Percentiles rank a stretch among this genome's conserved stretches.
Evolutionary conservation across 306 rosid species (phyloP).

Genomic region (Arachis stenosperma): DNA sequence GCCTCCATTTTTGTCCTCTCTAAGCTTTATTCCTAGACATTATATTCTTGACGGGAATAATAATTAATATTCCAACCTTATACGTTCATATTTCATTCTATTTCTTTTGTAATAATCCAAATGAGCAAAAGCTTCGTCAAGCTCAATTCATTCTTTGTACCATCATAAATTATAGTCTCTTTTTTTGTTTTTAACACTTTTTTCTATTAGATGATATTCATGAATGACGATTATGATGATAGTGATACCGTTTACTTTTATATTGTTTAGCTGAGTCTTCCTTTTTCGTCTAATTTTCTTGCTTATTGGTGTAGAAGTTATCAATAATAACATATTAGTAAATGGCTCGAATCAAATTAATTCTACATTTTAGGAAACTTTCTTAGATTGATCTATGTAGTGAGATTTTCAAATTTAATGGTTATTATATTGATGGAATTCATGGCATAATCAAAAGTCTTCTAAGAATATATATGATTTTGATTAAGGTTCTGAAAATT

Average conservation of each 20-base stretch:
- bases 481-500: no score
- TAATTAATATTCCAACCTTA: neutral
- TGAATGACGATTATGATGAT: no score
- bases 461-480: no score
- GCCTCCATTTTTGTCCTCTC: conserved; percentile 53
- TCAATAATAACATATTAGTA: no score
- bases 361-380: no score
- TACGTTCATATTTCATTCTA: neutral
- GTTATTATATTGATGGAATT: no score
- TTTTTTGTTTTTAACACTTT: neutral
- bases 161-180: neutral
- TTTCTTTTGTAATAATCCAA: conserved; percentile 2
- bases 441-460: no score
- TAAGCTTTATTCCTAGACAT: conserved; percentile 12
- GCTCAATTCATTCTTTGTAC: conserved; percentile 26
- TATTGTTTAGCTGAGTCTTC: neutral
- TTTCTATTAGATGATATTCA: neutral
- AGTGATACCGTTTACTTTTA: no score
- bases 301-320: no score
- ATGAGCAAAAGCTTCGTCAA: neutral
- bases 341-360: no score
- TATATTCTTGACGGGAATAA: neutral
- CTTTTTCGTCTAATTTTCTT: neutral
- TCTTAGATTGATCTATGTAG: no score
- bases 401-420: no score